Evolutionary conservation across 225 moss, liverwort and hornwort genomes (phyloP).

Genomic region (Pleurozium schreberi): DNA sequence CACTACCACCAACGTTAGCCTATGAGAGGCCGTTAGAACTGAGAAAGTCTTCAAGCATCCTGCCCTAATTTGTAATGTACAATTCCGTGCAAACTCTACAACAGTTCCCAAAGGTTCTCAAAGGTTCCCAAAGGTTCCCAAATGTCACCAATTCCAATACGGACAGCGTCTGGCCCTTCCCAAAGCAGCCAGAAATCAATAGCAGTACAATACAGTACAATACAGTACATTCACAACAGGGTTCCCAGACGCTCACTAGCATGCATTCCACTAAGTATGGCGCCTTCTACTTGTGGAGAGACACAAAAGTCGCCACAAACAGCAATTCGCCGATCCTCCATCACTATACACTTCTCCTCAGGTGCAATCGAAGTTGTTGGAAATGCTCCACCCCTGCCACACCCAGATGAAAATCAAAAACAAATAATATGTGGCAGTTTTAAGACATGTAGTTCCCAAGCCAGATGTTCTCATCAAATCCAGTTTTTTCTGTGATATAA

Average conservation of each 20-base stretch:
- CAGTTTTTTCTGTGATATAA: not conserved
- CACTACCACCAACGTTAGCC: too few species aligned
- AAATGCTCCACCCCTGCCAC: slow-evolving; percentile 86
- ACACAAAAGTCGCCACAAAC: slow-evolving; percentile 89
- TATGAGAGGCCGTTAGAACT: not conserved
- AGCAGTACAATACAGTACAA: too few species aligned
- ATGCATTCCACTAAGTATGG: slow-evolving; percentile 65
- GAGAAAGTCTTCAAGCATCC: not conserved
- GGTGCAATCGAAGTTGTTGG: slow-evolving; percentile 51
- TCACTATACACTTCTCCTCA: slow-evolving; percentile 41
- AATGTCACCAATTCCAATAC: not conserved
- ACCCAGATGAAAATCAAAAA: not conserved
- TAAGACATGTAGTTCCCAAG: too few species aligned
- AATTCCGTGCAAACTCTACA: not conserved
- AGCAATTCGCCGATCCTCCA: slow-evolving; percentile 32
- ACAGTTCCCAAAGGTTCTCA: not conserved
- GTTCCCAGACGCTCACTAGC: slow-evolving; percentile 38
- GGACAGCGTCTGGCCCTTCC: not conserved
- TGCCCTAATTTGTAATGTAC: not conserved
- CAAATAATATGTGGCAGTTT: not conserved
- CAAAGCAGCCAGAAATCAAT: not conserved
- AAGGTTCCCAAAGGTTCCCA: too few species aligned
- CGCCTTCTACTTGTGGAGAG: slow-evolving; percentile 62
- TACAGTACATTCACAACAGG: not conserved
- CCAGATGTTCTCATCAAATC: not conserved